Evolutionary conservation across 1,284 basidiomycete species (phyloP), one percentile per base, ranked within the genome.

Genomic region (Anthracocystis panici-leucophaei): DNA sequence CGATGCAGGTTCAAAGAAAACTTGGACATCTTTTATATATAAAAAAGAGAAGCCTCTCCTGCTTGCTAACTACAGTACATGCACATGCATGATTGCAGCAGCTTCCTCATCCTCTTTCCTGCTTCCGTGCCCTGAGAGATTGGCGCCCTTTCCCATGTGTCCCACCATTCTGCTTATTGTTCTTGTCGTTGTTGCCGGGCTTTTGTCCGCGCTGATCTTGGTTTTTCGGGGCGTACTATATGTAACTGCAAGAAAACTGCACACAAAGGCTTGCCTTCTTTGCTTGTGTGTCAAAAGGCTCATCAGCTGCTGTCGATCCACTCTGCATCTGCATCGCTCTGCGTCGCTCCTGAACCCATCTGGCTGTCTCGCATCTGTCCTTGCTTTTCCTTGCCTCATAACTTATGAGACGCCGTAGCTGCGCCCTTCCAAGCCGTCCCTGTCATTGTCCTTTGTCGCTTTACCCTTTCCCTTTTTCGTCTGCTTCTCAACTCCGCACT

Each of bases 21-120:
- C n/a, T 10, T 20, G n/a, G 18, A 6, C n/a, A n/a, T 33, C 29
- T 27, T 27, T n/a, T n/a, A n/a, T n/a, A n/a, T n/a, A n/a, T n/a
- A n/a, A n/a, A 27, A 31, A 31, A 21, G n/a, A 49, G n/a, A 49
- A 49, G 48, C 18, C 14, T 9, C 2, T 12, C 46, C 25, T 48
- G 27, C 27, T 38, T 33, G 33, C n/a, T n/a, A n/a, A n/a, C 33
- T 9, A 33, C 33, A 33, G 12, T 2, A 9, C 23, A 31, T 49
- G 48, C 48, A 31, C 11, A 49, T 49, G 48, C 48, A 49, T 49
- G 46, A 31, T 33, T 10, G n/a, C 45, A 46, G 45, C 29, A 49
- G 14, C 23, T 31, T 31, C 9, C 18, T 14, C 48, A 31, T 31
- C n/a, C 27, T 38, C 35, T 38, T 38, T 38, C 35, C 35, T 38